These are phyloP conservation scores for Macrocybe gigantea DNA, from an alignment of 768 basidiomycete species.

Conservation along the genomic window DNA sequence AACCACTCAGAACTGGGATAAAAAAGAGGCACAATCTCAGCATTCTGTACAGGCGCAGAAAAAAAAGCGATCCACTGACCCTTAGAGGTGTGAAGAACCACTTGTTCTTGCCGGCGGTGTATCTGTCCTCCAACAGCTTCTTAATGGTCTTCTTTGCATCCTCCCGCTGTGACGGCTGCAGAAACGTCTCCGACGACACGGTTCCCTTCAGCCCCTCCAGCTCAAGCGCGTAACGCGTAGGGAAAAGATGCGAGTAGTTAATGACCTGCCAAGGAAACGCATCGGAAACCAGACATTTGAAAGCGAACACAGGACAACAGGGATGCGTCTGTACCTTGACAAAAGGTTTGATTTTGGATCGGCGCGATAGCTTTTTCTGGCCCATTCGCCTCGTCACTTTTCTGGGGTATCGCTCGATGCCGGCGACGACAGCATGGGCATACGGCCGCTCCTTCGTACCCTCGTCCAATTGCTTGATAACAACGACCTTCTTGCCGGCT, in stretches of 20 bases:
- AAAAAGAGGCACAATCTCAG: slow-evolving; percentile 1
- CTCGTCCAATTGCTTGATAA: slow-evolving; percentile 97
- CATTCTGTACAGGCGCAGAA: too few relatives aligned
- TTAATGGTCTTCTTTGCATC: slow-evolving; percentile 94
- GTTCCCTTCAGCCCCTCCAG: slow-evolving; percentile 90
- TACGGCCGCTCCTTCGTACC: slow-evolving; percentile 95
- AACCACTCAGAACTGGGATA: slow-evolving; percentile 29
- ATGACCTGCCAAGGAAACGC: slow-evolving; percentile 46
- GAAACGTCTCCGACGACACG: slow-evolving; percentile 87
- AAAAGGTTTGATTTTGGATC: slow-evolving; percentile 99
- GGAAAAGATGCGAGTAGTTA: slow-evolving; percentile 99
- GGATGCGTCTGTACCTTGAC: slow-evolving; percentile 72
- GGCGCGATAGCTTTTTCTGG: slow-evolving; percentile 84
- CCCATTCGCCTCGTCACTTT: slow-evolving; percentile 99
- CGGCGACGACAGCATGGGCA: slow-evolving; percentile 97
- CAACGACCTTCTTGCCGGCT: slow-evolving; percentile 98
- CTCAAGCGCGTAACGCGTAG: slow-evolving; percentile 97
- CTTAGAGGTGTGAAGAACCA: slow-evolving; percentile 93
- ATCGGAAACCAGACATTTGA: neutral
- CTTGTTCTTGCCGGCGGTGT: slow-evolving; percentile 90
- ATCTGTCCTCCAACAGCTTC: slow-evolving; percentile 94
- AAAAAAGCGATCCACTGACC: slow-evolving; percentile 35
- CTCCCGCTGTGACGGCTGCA: slow-evolving; percentile 93
- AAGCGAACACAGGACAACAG: neutral
- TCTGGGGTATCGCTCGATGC: slow-evolving; percentile 95